Conservation (phyloP, 2,329 filamentous ascomycete genomes). For the Periconia macrospinosa region DNA sequence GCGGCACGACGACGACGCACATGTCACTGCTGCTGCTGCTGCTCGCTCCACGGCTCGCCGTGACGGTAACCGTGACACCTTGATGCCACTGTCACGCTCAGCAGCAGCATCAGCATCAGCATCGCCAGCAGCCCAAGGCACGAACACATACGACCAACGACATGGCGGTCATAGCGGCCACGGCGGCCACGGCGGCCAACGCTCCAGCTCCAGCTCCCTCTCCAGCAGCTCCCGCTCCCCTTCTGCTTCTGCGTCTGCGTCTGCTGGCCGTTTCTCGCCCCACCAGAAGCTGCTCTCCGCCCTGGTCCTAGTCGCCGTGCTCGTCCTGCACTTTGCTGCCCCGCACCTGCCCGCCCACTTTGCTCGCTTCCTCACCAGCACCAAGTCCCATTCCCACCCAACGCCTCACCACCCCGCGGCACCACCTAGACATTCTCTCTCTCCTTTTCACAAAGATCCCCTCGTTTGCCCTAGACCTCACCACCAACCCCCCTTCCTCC, state of each 20-base stretch:
- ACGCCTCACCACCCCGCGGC: slow-evolving; percentile 17
- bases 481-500: not conserved
- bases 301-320: slow-evolving; percentile 37
- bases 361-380: slow-evolving; percentile 24
- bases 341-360: slow-evolving; percentile 39
- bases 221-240: too few species aligned
- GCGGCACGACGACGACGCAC: not conserved
- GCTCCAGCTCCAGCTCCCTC: too few species aligned
- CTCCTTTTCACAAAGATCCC: slow-evolving; percentile 26
- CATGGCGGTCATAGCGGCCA: not conserved
- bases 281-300: slow-evolving; percentile 26
- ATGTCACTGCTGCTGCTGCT: slow-evolving; percentile 14
- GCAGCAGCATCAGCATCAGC: not conserved
- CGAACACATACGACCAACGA: too few species aligned
- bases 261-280: slow-evolving; percentile 17
- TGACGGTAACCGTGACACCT: not conserved
- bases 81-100: not conserved
- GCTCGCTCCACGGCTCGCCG: not conserved
- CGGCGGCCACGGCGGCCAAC: too few species aligned
- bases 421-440: slow-evolving; percentile 18
- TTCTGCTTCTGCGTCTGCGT: slow-evolving; percentile 10
- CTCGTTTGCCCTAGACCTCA: slow-evolving; percentile 32
- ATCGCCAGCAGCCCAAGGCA: too few species aligned
- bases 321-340: slow-evolving; percentile 35
- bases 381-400: slow-evolving; percentile 18